phyloP scores from a whole-genome alignment of 306 rosid genomes.

The Cucumis cinereus region DNA sequence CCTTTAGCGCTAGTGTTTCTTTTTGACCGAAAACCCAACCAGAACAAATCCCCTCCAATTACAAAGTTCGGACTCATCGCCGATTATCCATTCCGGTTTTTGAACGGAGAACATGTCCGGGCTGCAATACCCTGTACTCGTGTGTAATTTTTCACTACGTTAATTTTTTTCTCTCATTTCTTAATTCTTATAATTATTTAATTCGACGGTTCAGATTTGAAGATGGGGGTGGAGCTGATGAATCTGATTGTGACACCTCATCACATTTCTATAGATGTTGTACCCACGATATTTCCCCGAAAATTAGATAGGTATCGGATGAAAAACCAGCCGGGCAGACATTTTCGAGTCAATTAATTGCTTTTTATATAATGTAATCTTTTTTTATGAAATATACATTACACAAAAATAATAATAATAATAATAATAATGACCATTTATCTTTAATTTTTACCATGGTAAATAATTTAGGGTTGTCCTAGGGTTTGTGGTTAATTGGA shows the following conservation, averaged over 20 bases:
- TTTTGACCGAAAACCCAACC: constrained; percentile 46
- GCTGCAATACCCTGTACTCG: constrained; percentile 37
- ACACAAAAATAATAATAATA: background rate
- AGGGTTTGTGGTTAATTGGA: no score
- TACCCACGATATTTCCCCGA: background rate
- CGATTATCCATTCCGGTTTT: constrained; percentile 48
- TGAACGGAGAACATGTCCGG: constrained; percentile 57
- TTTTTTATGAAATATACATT: background rate
- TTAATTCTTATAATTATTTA: background rate
- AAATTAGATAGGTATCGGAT: background rate
- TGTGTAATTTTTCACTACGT: constrained; percentile 8
- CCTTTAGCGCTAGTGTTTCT: constrained; percentile 23
- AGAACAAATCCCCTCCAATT: constrained; percentile 30
- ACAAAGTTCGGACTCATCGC: constrained; percentile 51
- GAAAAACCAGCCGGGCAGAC: background rate
- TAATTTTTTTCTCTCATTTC: background rate
- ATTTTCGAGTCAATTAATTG: background rate
- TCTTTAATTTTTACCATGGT: background rate
- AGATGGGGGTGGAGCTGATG: background rate
- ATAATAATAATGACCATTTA: background rate
- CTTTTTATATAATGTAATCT: no score
- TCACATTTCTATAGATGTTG: background rate
- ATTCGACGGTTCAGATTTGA: background rate
- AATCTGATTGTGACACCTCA: background rate
- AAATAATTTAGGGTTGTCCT: no score